Evolutionary conservation across 441 rosid species (phyloP), one percentile per base, ranked within the genome.

Genomic region (Aleurites moluccanus): DNA sequence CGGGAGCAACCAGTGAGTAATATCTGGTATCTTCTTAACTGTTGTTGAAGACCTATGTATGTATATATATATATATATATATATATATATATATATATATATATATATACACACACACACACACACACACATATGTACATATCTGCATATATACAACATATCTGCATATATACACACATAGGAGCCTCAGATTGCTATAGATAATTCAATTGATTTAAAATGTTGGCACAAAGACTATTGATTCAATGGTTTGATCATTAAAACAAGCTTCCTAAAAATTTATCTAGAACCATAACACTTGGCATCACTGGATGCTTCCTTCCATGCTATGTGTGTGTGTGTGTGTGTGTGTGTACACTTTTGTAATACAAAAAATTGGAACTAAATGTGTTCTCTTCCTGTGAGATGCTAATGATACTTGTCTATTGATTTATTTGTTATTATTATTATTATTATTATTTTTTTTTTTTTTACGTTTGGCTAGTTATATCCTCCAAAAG

Each of bases 401-500:
- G 40, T 49, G 40, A 15, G n/a, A 44, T 28, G 52, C 45, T 57
- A 23, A 25, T 67, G 57, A 62, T 44, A 21, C 20, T 50, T 49
- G 25, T 23, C 18, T 53, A 23, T 13, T 61, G 62, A 28, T 23
- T 28, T 53, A 1, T 42, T 69, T 47, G n/a, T n/a, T n/a, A n/a
- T n/a, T n/a, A n/a, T n/a, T n/a, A n/a, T n/a, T n/a, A n/a, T n/a
- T n/a, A n/a, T n/a, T n/a, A n/a, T n/a, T n/a, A n/a, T n/a, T n/a
- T n/a, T n/a, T n/a, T 45, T 45, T 3, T 9, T 45, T 16, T 27
- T 57, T 73, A 45, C 27, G 68, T 67, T 72, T 38, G 40, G 40
- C 40, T 90, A 95, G 99, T 57, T 79, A 67, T 95, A 88, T 80
- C 91, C 96, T 38, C 81, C 90, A 42, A 85, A 84, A 83, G 92